Percentiles rank a stretch among this genome's conserved stretches.
These are phyloP conservation scores for Pyrus communis DNA, from an alignment of 306 rosid species.

Conservation along the genomic window DNA sequence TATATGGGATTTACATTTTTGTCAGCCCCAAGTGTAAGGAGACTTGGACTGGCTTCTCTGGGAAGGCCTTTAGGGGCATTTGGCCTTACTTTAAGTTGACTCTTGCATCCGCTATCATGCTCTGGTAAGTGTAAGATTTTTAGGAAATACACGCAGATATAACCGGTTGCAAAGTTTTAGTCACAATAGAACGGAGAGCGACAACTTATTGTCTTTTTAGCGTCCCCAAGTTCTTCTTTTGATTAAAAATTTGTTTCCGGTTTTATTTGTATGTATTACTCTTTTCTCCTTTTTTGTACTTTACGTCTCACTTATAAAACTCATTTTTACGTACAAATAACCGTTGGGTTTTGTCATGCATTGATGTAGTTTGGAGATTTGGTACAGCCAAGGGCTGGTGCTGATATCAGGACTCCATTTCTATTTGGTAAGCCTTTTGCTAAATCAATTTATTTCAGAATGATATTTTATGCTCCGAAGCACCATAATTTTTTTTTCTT, in stretches of 20 bases:
- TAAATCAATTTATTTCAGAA: too few species aligned
- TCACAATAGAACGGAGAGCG: too few species aligned
- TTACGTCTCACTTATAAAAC: neutral
- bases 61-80: slow-evolving; percentile 43
- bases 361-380: slow-evolving; percentile 59
- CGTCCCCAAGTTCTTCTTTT: too few species aligned
- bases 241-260: too few species aligned
- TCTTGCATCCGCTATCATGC: slow-evolving; percentile 59
- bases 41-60: slow-evolving; percentile 67
- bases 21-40: slow-evolving; percentile 58
- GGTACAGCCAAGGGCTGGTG: slow-evolving; percentile 76
- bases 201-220: too few species aligned
- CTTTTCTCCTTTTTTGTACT: neutral
- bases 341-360: neutral
- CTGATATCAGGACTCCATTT: slow-evolving; percentile 68
- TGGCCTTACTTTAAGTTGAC: slow-evolving; percentile 82
- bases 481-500: too few species aligned
- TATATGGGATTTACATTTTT: slow-evolving; percentile 38
- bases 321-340: neutral
- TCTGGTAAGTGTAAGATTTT: slow-evolving; percentile 34
- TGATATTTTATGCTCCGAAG: too few species aligned
- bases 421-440: slow-evolving; percentile 33
- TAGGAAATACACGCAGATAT: too few species aligned
- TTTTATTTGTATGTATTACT: neutral
- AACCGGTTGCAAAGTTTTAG: too few species aligned